Percentiles rank a stretch among this genome's conserved stretches.
Conservation (phyloP, 139 green algal genomes). For the Spirogloea muscicola region DNA sequence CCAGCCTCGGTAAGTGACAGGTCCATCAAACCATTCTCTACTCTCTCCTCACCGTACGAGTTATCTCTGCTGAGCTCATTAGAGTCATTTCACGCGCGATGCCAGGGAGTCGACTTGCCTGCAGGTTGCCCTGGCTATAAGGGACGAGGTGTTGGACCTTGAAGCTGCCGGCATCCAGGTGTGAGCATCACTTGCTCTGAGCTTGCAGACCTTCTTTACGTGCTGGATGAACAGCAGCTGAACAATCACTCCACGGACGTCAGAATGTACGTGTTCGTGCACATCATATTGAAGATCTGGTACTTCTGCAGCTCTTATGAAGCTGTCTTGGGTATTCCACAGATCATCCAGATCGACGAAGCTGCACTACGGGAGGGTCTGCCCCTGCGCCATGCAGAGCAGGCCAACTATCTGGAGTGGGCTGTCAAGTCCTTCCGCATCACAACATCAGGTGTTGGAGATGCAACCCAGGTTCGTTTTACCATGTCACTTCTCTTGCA, state of each 20-base stretch:
- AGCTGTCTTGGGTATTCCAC: too few species aligned
- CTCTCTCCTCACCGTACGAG: too few species aligned
- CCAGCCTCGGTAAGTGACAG: slow-evolving; percentile 64
- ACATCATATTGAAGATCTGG: too few species aligned
- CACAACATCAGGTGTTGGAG: slow-evolving; percentile 51
- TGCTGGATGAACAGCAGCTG: too few species aligned
- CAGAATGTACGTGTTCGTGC: too few species aligned
- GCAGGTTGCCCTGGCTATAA: slow-evolving; percentile 77
- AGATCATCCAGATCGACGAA: slow-evolving; percentile 73
- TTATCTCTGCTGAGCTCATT: too few species aligned
- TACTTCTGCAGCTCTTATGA: too few species aligned
- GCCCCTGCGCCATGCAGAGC: slow-evolving; percentile 70
- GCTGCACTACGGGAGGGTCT: slow-evolving; percentile 86
- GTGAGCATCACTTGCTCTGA: too few species aligned
- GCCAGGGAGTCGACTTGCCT: slow-evolving; percentile 58
- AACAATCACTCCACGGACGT: too few species aligned
- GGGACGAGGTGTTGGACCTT: slow-evolving; percentile 78
- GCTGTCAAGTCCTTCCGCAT: slow-evolving; percentile 77
- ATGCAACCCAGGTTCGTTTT: neutral
- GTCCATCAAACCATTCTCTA: too few species aligned
- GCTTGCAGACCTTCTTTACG: too few species aligned
- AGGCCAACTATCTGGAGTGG: slow-evolving; percentile 75
- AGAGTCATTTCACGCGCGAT: too few species aligned
- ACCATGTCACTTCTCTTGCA: neutral
- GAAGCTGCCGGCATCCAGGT: slow-evolving; percentile 73